Evolutionary conservation across 2,329 filamentous ascomycete genomes (phyloP), one percentile per base, ranked within the genome.

Genomic region (Reticulascus tulasneorum): DNA sequence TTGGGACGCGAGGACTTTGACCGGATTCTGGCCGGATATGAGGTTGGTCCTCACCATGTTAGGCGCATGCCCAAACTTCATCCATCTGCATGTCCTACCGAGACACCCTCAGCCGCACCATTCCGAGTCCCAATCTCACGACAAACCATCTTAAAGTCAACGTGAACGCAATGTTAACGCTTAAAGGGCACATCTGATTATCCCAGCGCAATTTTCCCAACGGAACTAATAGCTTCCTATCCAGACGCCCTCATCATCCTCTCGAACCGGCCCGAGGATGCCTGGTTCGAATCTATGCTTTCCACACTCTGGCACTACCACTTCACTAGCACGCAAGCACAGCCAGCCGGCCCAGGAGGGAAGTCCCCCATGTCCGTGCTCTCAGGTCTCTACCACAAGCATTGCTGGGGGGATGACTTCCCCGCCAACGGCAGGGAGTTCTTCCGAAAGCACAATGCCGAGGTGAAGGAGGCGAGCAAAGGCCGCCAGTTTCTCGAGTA

Each of bases 181-280:
- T n/a, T n/a, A n/a, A 13, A 51, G 45, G 50, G 45, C 21, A 36
- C 51, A 9, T 47, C 55, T 26, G 56, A 59, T 41, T 57, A 53
- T 32, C 56, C 55, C 6, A 47, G 52, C 11, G 45, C 53, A 34
- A 52, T 59, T 26, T 58, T 82, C 50, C 69, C 73, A 10, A 67
- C 71, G 47, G 77, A 82, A 52, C 62, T 82, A 28, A 73, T 79
- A 28, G 67, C 72, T 42, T 75, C 76, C 10, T 82, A 82, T 51
- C 77, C 77, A 5, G 73, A 80, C 33, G 77, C 77, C 12, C 77
- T 77, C 56, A 66, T 82, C 42, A 72, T 83, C 29, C 58, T 82
- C 39, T 77, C 75, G 4, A 74, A 66, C 23, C 67, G 77, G 16
- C 68, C 78, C 30, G 71, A 78, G 11, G 70, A 79, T 46, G 66